These are phyloP conservation scores for Galium porrigens DNA, from an alignment of 305 asterid species.

Conservation along the genomic window DNA sequence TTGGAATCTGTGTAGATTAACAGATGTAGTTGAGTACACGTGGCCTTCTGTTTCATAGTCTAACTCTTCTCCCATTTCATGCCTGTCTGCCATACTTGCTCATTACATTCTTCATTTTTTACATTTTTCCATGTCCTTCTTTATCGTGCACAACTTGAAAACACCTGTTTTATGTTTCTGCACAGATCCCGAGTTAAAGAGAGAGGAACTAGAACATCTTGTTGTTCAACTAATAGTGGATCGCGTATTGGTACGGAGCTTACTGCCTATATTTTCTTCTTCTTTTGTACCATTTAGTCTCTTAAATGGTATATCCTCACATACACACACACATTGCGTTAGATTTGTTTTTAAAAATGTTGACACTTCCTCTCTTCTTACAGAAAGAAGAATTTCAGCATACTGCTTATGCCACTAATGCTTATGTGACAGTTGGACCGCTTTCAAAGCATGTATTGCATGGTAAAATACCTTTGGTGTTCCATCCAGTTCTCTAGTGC, in stretches of 20 bases:
- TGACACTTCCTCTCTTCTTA: conserved; percentile 12
- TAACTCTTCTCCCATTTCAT: background rate
- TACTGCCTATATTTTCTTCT: background rate
- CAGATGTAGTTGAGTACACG: background rate
- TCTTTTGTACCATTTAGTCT: background rate
- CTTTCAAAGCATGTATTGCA: conserved; percentile 61
- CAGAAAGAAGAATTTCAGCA: conserved; percentile 99
- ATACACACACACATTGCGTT: background rate
- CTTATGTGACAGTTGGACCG: conserved; percentile 73
- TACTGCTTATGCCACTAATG: conserved; percentile 82
- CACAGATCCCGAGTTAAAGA: conserved; percentile 60
- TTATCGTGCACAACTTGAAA: background rate
- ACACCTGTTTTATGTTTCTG: conserved; percentile 15
- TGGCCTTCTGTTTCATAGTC: background rate
- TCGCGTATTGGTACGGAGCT: conserved; percentile 50
- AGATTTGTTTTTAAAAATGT: background rate
- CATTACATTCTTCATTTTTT: background rate
- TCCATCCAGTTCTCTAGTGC: background rate
- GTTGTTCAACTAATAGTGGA: conserved; percentile 64
- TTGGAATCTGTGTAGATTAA: background rate
- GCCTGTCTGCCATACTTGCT: background rate
- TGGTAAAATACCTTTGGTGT: conserved; percentile 33
- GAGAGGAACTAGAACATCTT: conserved; percentile 65
- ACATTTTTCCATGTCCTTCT: background rate
- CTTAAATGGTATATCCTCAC: background rate